Evolutionary conservation across 1,139 yeast species (phyloP), one percentile per base, ranked within the genome.

Genomic region (Candida pseudoviswanathii): DNA sequence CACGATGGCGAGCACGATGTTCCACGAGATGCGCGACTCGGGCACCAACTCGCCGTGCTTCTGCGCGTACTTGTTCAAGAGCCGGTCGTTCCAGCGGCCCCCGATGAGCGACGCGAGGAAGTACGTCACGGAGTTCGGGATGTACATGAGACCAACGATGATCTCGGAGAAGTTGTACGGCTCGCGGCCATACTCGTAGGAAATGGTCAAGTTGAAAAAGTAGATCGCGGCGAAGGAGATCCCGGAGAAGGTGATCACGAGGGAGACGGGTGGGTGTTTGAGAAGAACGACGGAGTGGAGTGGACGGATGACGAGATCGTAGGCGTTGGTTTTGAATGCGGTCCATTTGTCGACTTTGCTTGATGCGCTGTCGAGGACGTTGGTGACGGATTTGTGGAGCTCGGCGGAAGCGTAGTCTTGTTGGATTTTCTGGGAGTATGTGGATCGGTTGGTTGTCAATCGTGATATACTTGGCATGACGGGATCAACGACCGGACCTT

Each of bases 81-180:
- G 68, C 36, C 68, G 63, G 65, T 90, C 97, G 50, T 84, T 84
- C 88, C 94, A 89, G 54, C 78, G 76, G 1, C 97, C 97, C 30
- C 96, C 95, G 51, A 81, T 70, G 11, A 89, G 66, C 2, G 94
- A 85, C 0, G 95, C 94, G 43, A 85, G 58, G 34, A 89, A 68
- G 60, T 89, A 89, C 0, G 94, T 84, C 16, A 88, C 79, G 0
- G 96, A 88, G 64, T 89, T 89, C 38, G 96, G 96, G 38, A 90
- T 82, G 67, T 89, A 90, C 54, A 87, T 75, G 39, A 90, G 71
- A 42, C 97, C 97, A 47, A 86, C 78, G 51, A 85, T 77, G 47
- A 89, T 68, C 1, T 87, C 67, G 38, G 74, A 70, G 71, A 86
- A 89, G 56, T 82, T 78, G 66, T 90, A 90, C 2, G 97, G 97